Evolutionary conservation across 257 asterid species (phyloP).

Genomic region (Misopates orontium): DNA sequence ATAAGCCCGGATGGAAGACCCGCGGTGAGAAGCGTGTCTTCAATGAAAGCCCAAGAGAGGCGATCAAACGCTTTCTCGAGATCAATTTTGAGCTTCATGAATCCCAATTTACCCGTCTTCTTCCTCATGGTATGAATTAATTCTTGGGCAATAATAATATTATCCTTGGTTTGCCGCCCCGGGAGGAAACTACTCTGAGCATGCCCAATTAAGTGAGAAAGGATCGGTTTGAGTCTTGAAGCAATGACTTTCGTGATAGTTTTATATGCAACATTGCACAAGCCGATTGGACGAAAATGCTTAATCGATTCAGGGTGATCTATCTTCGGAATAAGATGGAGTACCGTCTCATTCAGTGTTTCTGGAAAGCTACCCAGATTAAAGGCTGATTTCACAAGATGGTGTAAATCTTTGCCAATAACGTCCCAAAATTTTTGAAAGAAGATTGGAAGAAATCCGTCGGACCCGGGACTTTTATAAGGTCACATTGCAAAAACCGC

Average conservation of each 20-base stretch:
- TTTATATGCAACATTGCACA: neutral
- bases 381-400: neutral
- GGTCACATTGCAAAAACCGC: too few species aligned
- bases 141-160: too few species aligned
- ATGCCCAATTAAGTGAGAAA: neutral
- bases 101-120: neutral
- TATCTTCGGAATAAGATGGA: neutral
- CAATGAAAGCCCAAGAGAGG: neutral
- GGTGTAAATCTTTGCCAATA: neutral
- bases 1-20: neutral
- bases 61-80: neutral
- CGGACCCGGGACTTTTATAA: neutral
- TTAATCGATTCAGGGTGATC: neutral
- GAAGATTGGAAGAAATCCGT: neutral
- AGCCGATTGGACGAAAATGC: neutral
- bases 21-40: neutral
- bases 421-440: neutral
- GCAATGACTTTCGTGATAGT: neutral
- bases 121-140: neutral
- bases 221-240: neutral
- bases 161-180: neutral
- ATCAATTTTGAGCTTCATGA: neutral
- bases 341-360: neutral
- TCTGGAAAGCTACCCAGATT: too few species aligned
- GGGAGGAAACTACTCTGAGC: neutral